These are phyloP conservation scores for Mortierella sp. DNA, from an alignment of 371 early-diverging fungal genomes.

Conservation along the genomic window DNA sequence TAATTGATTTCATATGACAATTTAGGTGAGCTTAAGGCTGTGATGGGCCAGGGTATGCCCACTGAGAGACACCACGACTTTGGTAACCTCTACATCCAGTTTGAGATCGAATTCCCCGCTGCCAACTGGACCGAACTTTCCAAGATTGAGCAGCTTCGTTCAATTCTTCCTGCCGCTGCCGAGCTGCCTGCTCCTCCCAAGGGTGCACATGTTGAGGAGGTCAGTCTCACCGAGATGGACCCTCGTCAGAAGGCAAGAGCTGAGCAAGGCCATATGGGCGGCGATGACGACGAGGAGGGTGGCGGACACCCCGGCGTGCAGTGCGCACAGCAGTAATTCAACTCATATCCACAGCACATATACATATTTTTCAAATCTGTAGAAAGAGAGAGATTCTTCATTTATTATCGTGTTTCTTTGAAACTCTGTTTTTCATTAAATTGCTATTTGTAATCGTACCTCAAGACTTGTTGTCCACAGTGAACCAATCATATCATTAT, in stretches of 20 bases:
- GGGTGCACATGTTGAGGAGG: conserved; percentile 75
- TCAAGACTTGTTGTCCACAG: no score
- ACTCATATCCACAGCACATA: background rate
- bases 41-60: conserved; percentile 95
- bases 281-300: conserved; percentile 76
- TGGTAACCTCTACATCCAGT: conserved; percentile 92
- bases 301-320: conserved; percentile 85
- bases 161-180: conserved; percentile 73
- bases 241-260: conserved; percentile 76
- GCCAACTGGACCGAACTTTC: conserved; percentile 82
- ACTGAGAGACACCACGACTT: conserved; percentile 90
- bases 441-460: conserved; percentile 3
- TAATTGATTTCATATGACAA: background rate
- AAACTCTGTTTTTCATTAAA: conserved; percentile 4
- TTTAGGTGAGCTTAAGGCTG: conserved; percentile 79
- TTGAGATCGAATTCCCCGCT: conserved; percentile 92
- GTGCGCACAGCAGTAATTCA: conserved; percentile 89
- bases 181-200: conserved; percentile 60
- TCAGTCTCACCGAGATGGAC: conserved; percentile 81
- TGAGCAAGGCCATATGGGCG: conserved; percentile 68
- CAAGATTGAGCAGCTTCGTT: conserved; percentile 72
- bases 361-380: conserved; percentile 15
- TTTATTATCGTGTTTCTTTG: background rate
- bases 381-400: conserved; percentile 8
- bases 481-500: no score